Evolutionary conservation across 306 rosid species (phyloP), one percentile per base, ranked within the genome.

Genomic region (Cicer pinnatifidum): DNA sequence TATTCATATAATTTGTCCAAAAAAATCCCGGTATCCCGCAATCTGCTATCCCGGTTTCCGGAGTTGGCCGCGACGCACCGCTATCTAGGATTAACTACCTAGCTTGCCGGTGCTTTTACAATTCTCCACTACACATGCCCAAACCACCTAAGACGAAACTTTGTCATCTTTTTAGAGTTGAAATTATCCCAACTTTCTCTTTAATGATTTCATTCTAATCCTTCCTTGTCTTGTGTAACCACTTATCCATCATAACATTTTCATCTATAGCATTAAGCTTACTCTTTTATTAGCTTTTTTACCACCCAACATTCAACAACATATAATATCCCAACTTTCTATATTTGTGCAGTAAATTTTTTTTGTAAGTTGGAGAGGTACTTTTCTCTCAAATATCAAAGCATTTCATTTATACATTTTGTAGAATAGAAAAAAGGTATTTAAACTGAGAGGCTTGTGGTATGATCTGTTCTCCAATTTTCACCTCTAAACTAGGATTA

Each of bases 251-350:
- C 62, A 20, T 20, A 57, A 23, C 62, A 57, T 23, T 20, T 13
- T 57, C 62, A 56, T 56, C 38, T 56, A 56, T 9, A 56, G 38
- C 37, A 56, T 56, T 28, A 56, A 20, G 8, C 15, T 56, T 56
- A 56, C 35, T 54, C 11, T 8, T 12, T 54, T 47, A 8, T 12
- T 54, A 54, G 60, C 37, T 17, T 12, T 54, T 54, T 54, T 9
- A 19, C 6, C n/a, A n/a, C 37, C 10, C 35, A 4, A 54, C n/a
- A 19, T 54, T 54, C 37, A 54, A 19, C 7, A 53, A 53, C 13
- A 11, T 46, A 17, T 53, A 20, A 53, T 17, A 53, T 17, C 35
- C 35, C 35, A 28, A 28, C 35, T 28, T 53, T 8, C 19, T 53
- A 53, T 17, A 53, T 28, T 53, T 17, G 60, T 17, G 35, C 60